These are phyloP conservation scores for Iris macrosiphon DNA, from an alignment of 106 monocot genomes.

Conservation along the genomic window DNA sequence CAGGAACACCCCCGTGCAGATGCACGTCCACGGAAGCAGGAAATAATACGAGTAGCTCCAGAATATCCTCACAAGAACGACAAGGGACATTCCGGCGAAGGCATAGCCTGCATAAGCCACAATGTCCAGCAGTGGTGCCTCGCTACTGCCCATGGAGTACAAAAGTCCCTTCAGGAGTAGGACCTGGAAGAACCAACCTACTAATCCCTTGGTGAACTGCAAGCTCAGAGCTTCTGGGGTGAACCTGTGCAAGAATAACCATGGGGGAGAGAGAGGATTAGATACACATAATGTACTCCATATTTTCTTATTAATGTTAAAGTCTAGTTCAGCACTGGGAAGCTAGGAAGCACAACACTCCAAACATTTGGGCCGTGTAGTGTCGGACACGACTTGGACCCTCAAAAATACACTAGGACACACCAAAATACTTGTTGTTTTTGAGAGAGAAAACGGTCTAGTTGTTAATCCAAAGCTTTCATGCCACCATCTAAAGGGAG, in stretches of 20 bases:
- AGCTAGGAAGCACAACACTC: too few species aligned
- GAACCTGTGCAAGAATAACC: slow-evolving; percentile 16
- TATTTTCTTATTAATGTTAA: too few species aligned
- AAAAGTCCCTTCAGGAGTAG: slow-evolving; percentile 29
- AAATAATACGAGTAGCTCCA: slow-evolving; percentile 31
- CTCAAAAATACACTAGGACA: too few species aligned
- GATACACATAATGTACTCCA: too few species aligned
- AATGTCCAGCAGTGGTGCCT: slow-evolving; percentile 33
- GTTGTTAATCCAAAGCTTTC: too few species aligned
- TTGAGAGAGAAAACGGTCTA: too few species aligned
- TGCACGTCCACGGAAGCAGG: slow-evolving; percentile 27
- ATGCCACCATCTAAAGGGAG: too few species aligned
- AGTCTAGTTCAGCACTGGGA: too few species aligned
- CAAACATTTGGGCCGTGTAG: too few species aligned
- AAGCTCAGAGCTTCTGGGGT: slow-evolving; percentile 37
- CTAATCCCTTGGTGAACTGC: slow-evolving; percentile 39
- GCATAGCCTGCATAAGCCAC: slow-evolving; percentile 39
- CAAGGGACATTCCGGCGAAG: slow-evolving; percentile 25
- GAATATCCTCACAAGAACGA: slow-evolving; percentile 18
- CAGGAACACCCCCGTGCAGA: slow-evolving; percentile 33
- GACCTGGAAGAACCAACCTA: slow-evolving; percentile 28
- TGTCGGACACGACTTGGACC: too few species aligned
- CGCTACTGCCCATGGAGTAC: slow-evolving; percentile 26
- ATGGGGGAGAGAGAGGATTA: too few species aligned
- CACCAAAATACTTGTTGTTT: too few species aligned